These are phyloP conservation scores for Tilletia caries DNA, from an alignment of 1,284 basidiomycete genomes.

Conservation along the genomic window DNA sequence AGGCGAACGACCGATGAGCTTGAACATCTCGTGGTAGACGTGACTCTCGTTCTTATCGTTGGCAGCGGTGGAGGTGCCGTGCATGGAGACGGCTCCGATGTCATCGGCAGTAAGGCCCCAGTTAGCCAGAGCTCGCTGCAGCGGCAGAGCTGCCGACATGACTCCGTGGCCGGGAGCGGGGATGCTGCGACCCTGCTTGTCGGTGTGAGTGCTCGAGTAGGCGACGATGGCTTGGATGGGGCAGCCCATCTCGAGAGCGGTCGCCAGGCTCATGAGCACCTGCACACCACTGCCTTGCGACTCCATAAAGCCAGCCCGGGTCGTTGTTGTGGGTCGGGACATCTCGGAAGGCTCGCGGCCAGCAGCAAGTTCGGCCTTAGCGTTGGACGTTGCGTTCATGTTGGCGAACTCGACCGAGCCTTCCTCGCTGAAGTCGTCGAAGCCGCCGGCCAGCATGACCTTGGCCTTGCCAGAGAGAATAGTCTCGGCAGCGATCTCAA, in stretches of 20 bases:
- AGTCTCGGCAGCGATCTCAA: conserved; percentile 96
- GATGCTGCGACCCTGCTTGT: conserved; percentile 86
- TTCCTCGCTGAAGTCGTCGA: conserved; percentile 95
- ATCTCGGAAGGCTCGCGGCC: conserved; percentile 96
- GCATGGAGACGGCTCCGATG: conserved; percentile 75
- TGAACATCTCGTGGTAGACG: conserved; percentile 93
- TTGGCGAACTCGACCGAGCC: conserved; percentile 91
- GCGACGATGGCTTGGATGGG: conserved; percentile 89
- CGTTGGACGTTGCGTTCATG: conserved; percentile 98
- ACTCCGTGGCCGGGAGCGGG: conserved; percentile 59
- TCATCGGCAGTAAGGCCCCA: conserved; percentile 93
- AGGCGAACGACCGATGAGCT: conserved; percentile 76
- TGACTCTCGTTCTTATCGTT: conserved; percentile 98
- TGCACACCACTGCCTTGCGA: conserved; percentile 94
- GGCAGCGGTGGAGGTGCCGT: conserved; percentile 91
- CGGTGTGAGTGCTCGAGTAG: conserved; percentile 93
- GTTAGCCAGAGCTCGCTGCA: conserved; percentile 89
- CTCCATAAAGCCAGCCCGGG: conserved; percentile 73
- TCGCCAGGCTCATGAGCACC: conserved; percentile 92
- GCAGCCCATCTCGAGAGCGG: conserved; percentile 86
- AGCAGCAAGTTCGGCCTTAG: conserved; percentile 94
- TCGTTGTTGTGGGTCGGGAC: conserved; percentile 94
- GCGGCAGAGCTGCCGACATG: conserved; percentile 59
- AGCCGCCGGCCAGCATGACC: conserved; percentile 97
- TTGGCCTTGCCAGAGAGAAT: conserved; percentile 93